Evolutionary conservation across 208 protist species (phyloP), one percentile per base, ranked within the genome.

Genomic region (Vickermania ingenoplastis): DNA sequence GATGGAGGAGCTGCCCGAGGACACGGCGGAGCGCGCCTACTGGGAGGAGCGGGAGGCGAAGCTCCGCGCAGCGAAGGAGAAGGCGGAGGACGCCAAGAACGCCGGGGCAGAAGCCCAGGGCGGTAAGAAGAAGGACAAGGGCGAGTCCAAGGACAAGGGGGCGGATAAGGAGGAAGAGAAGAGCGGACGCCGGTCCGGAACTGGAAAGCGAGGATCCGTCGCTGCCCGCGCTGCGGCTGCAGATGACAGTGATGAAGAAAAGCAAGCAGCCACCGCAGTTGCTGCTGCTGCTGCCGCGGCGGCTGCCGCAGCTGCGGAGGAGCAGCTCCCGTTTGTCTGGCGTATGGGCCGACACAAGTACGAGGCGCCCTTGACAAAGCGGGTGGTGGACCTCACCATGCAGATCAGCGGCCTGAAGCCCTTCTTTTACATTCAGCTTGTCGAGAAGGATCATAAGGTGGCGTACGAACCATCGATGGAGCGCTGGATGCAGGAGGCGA

Each of bases 371-470:
- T 90, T 83, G 64, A 87, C 79, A 25, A 69, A 57, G 45, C 81
- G 85, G 51, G 85, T 95, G 24, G 59, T 95, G 29, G 60, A 83
- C 4, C 81, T 94, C 59, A 90, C 85, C 28, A 76, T 69, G 57
- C 54, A 61, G 2, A 65, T 80, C 21, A 91, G 82, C 29, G 91
- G 87, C 1, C 61, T 94, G 7, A 62, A 63, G 50, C 91, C 91
- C 11, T 77, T 97, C 29, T 97, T 97, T 64, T 64, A 87, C 27
- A 65, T 94, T 22, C 79, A 77, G 54, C 75, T 97, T 4, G 75
- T 90, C 11, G 75, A 75, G 56, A 51, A 65, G 5, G 53, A 65
- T 22, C 48, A 41, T 22, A 68, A 77, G 29, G 73, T 97, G 21
- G 68, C 59, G 48, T 92, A 89, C 48, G 53, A 75, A 3, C 91